Base-by-base conservation (phyloP, 306 rosid genomes). In the Quercus alba region DNA sequence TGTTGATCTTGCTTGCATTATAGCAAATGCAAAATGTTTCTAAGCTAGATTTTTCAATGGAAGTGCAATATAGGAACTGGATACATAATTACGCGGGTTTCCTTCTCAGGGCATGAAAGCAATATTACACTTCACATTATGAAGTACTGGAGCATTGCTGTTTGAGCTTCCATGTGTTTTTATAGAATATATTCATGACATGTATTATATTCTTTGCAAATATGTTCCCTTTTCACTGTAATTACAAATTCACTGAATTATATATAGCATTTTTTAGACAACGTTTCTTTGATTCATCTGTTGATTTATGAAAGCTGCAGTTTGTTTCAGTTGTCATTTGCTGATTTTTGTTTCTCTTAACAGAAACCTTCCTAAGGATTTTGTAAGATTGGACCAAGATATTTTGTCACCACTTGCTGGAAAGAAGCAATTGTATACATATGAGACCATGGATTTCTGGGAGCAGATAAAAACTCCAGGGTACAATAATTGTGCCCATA, bases 391-490 rank as follows among this genome's bases (percentile, higher is more conserved):
- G 88, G 99, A 95, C 86, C 99, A 93, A 90, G 98, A 95, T 84
- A 95, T 95, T 79, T 89, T 95, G 81, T 86, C 99, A 51, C 98
- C 99, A 75, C 89, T 93, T 70, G 99, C 99, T 0, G 99, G 99
- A 74, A 95, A 95, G 92, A 90, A 91, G 70, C 94, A 93, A 76
- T 88, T 95, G 55, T 93, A 89, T 67, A 90, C 97, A 26, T 88
- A 95, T 72, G 98, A 95, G 85, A 91, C 94, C 59, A 81, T 14
- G 88, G 97, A 93, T 83, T 93, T 90, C 81, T 95, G 97, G 99
- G 99, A 93, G 82, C 99, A 95, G 82, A 93, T 95, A 72, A 95
- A 95, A 85, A 93, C 97, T 85, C 97, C 99, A 3, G 99, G 93
- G 98, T 93, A 82, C 15, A 18, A 19, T 35, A n/a, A 35, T 14